These are phyloP conservation scores for Lunasporangiospora selenospora DNA, from an alignment of 192 early-diverging fungal species.

Conservation along the genomic window DNA sequence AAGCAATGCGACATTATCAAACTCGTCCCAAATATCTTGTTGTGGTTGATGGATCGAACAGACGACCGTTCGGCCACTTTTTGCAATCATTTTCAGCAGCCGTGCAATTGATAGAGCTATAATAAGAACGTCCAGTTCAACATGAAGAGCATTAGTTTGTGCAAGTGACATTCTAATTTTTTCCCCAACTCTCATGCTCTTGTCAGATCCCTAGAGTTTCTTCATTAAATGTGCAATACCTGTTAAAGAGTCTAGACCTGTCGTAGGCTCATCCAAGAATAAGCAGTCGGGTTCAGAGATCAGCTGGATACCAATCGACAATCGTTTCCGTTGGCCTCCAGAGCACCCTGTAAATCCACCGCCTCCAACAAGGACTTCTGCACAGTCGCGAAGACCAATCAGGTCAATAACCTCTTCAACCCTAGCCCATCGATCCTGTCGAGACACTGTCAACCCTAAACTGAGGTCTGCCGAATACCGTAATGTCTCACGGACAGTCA, in stretches of 20 bases:
- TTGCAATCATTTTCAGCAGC: conserved; percentile 8
- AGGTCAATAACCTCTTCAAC: conserved; percentile 71
- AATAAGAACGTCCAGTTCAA: neutral
- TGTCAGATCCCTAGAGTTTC: too few species aligned
- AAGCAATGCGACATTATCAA: conserved; percentile 80
- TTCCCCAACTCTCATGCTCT: too few species aligned
- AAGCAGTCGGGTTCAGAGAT: conserved; percentile 74
- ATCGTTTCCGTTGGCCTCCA: conserved; percentile 81
- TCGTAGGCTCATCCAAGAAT: conserved; percentile 72
- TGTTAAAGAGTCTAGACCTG: conserved; percentile 65
- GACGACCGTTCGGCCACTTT: conserved; percentile 59
- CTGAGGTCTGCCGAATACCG: conserved; percentile 74
- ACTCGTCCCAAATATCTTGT: conserved; percentile 72
- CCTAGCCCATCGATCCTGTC: conserved; percentile 55
- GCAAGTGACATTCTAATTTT: too few species aligned
- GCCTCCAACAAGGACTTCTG: conserved; percentile 68
- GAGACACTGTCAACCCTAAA: conserved; percentile 57
- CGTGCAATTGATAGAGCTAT: conserved; percentile 9
- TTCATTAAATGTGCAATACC: too few species aligned
- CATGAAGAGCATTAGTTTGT: too few species aligned
- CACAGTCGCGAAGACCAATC: conserved; percentile 69
- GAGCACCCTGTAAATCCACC: conserved; percentile 65
- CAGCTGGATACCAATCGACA: conserved; percentile 80
- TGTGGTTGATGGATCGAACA: conserved; percentile 89
- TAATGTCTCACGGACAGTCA: conserved; percentile 83